Evolutionary conservation across 352 stramenopile species (phyloP).

Genomic region (Pythium scleroteichum): DNA sequence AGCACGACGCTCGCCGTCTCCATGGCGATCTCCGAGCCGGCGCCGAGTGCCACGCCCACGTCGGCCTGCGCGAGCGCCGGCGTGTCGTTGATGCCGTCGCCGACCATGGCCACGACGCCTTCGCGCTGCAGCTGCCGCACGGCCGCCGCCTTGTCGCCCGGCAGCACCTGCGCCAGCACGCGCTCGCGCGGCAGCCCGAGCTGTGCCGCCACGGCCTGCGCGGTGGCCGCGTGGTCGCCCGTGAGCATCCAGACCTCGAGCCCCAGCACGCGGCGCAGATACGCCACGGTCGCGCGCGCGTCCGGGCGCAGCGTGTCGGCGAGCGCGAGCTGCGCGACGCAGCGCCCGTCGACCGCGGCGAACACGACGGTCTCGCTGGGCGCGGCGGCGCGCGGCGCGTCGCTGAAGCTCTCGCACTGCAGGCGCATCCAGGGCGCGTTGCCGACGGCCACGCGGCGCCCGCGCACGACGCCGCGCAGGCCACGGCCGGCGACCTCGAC

Average conservation of each 20-base stretch:
- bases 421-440: not conserved
- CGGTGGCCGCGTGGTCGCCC: conserved; percentile 96
- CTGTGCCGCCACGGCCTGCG: conserved; percentile 90
- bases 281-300: conserved; percentile 86
- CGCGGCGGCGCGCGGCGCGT: conserved; percentile 21
- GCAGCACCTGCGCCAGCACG: conserved; percentile 95
- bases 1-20: conserved; percentile 96
- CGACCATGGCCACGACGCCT: conserved; percentile 95
- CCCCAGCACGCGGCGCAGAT: conserved; percentile 84
- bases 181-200: conserved; percentile 91
- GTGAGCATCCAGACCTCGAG: conserved; percentile 99
- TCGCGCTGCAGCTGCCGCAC: conserved; percentile 90
- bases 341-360: conserved; percentile 86
- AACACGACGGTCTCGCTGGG: conserved; percentile 94
- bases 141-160: conserved; percentile 92
- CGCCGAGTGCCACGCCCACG: conserved; percentile 96
- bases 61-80: conserved; percentile 96
- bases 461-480: not conserved
- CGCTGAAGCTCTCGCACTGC: not conserved
- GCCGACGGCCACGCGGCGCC: not conserved
- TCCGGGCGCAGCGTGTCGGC: conserved; percentile 90
- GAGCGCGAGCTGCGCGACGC: conserved; percentile 80
- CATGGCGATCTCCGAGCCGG: conserved; percentile 96
- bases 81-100: conserved; percentile 99
- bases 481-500: conserved; percentile 31